These are phyloP conservation scores for Mortierella sp. DNA, from an alignment of 371 early-diverging fungal genomes.

Conservation along the genomic window DNA sequence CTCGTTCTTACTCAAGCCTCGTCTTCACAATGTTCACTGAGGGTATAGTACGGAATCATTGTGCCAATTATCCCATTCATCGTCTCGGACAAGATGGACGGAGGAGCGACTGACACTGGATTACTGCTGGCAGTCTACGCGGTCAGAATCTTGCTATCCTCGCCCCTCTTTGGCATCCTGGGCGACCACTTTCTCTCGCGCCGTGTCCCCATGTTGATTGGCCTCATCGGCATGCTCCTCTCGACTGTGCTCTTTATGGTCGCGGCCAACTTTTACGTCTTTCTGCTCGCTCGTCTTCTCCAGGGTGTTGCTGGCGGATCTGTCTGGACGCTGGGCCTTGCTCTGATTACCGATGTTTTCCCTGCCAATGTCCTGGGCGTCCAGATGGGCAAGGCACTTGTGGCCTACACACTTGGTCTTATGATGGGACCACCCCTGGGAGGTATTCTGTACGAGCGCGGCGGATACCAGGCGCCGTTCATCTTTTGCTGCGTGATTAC, in stretches of 20 bases:
- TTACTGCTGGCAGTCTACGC: constrained; percentile 76
- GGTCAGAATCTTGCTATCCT: constrained; percentile 78
- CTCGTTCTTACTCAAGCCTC: not conserved
- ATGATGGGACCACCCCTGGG: constrained; percentile 74
- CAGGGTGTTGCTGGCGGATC: constrained; percentile 75
- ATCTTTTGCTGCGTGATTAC: constrained; percentile 76
- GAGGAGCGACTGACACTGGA: constrained; percentile 69
- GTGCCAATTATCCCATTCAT: constrained; percentile 54
- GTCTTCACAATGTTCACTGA: not conserved
- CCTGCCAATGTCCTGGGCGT: constrained; percentile 66
- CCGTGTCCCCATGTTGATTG: constrained; percentile 69
- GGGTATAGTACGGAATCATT: constrained; percentile 46
- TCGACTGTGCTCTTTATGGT: constrained; percentile 75
- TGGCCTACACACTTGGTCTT: constrained; percentile 73
- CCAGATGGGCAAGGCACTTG: constrained; percentile 72
- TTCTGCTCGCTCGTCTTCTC: constrained; percentile 72
- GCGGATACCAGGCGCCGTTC: constrained; percentile 79
- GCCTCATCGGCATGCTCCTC: constrained; percentile 66
- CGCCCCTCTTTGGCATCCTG: constrained; percentile 81
- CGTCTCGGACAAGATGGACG: constrained; percentile 38
- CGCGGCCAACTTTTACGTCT: constrained; percentile 64
- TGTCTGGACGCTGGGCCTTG: constrained; percentile 73
- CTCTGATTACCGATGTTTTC: constrained; percentile 73
- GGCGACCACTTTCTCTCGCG: constrained; percentile 56
- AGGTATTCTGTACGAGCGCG: constrained; percentile 66